These are phyloP conservation scores for Pseudoscleropodium purum DNA, from an alignment of 225 moss, liverwort and hornwort genomes.

Conservation along the genomic window DNA sequence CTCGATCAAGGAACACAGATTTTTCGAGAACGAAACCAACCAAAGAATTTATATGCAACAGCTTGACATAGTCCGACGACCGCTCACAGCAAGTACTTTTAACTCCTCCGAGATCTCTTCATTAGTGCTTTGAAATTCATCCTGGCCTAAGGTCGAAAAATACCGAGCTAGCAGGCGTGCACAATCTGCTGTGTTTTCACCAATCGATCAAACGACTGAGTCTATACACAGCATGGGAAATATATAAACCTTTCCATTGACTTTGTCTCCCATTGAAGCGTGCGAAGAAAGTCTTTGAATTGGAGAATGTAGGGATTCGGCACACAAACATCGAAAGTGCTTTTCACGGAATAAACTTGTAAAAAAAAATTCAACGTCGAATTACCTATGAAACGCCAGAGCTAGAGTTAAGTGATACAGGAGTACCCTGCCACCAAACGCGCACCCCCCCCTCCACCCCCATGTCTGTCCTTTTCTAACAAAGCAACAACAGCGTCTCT, in stretches of 20 bases:
- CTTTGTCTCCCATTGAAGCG: conserved; percentile 2
- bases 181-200: background rate
- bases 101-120: background rate
- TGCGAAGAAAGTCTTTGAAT: background rate
- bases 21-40: background rate
- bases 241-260: background rate
- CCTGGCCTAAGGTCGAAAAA: background rate
- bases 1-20: background rate
- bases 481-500: conserved; percentile 5
- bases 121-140: background rate
- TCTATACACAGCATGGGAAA: background rate
- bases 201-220: background rate
- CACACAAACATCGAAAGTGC: background rate
- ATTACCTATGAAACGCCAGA: conserved; percentile 1
- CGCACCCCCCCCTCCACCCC: background rate
- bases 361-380: background rate
- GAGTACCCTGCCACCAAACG: background rate
- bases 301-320: background rate
- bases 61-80: background rate
- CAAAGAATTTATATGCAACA: background rate
- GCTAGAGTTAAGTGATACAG: background rate
- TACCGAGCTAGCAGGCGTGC: background rate
- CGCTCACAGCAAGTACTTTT: background rate
- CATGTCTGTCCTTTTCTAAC: conserved; percentile 13
- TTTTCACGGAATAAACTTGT: background rate